Evolutionary conservation across 192 early-diverging fungal genomes (phyloP), one percentile per base, ranked within the genome.

Genomic region (Coemansia sp.): DNA sequence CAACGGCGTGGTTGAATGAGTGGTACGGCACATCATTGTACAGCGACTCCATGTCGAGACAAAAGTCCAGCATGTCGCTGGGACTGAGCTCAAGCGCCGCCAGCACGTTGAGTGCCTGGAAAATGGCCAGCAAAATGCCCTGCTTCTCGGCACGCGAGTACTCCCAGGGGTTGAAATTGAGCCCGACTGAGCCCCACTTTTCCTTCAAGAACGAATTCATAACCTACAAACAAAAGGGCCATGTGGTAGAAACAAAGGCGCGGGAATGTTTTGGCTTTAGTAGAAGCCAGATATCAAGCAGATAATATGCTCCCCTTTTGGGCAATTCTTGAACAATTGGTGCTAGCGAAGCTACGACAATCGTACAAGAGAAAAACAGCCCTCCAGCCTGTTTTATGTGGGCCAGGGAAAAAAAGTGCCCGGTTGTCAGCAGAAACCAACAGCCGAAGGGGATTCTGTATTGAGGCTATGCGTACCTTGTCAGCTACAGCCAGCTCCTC

Each of bases 1-100:
- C 93, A 2, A 90, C 82, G 11, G 92, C 92, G 58, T 96, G 93
- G 64, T 87, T 87, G 64, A 93, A 96, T 9, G 89, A 91, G 64
- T 96, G 93, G 51, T 96, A 96, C 5, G 89, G 89, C 47, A 90
- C 91, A n/a, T 82, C 67, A n/a, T 81, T 69, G 64, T 96, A 96
- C 26, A 88, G 88, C 40, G 79, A 53, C 54, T 89, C 87, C 30
- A 96, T 84, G 51, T 93, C 92, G 30, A 91, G 80, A 34, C 89
- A 76, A 59, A 96, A 94, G 47, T 92, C 88, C 15, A 96, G 81
- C 44, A 96, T 70, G 51, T 85, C 82, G 34, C 82, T 81, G 15
- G 76, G 71, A 7, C 83, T 65, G 26, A 85, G 81, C 56, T 81
- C 71, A 18, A 86, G 65, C 14, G 82, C 80, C 20, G 80, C 66